Evolutionary conservation across 2,329 filamentous ascomycete species (phyloP).

Genomic region (Fusarium decemcellulare): DNA sequence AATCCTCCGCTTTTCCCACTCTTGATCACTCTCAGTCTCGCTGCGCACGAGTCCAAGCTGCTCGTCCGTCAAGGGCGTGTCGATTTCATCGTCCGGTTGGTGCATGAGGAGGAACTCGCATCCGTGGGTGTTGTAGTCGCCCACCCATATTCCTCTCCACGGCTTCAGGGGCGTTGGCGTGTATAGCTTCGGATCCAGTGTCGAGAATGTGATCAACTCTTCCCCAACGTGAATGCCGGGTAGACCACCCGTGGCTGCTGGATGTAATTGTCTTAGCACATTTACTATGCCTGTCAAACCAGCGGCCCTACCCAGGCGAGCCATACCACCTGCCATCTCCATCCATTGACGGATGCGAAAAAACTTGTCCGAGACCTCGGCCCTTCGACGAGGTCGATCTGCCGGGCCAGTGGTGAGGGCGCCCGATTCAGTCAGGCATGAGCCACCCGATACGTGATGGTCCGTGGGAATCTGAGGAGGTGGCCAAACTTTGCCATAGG

Average conservation of each 20-base stretch:
- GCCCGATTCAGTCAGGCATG: constrained; percentile 37
- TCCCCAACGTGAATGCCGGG: constrained; percentile 66
- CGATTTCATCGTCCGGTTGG: constrained; percentile 74
- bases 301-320: constrained; percentile 47
- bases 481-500: constrained; percentile 79
- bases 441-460: constrained; percentile 62
- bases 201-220: constrained; percentile 75
- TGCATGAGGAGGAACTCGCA: constrained; percentile 89
- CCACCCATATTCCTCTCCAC: constrained; percentile 92
- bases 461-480: constrained; percentile 77
- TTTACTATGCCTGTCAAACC: constrained; percentile 37
- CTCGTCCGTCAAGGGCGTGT: constrained; percentile 53
- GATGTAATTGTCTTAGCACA: constrained; percentile 33
- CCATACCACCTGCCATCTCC: constrained; percentile 66
- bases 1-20: constrained; percentile 61
- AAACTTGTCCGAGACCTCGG: constrained; percentile 75
- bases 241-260: constrained; percentile 30
- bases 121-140: constrained; percentile 89
- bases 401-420: constrained; percentile 45
- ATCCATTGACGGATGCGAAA: constrained; percentile 86
- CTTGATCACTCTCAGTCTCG: constrained; percentile 60
- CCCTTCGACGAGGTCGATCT: constrained; percentile 62
- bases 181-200: constrained; percentile 81
- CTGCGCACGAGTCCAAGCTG: constrained; percentile 57
- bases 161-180: constrained; percentile 85